Conservation (phyloP, 139 green algal genomes). For the Chlamydomonas sp. region DNA sequence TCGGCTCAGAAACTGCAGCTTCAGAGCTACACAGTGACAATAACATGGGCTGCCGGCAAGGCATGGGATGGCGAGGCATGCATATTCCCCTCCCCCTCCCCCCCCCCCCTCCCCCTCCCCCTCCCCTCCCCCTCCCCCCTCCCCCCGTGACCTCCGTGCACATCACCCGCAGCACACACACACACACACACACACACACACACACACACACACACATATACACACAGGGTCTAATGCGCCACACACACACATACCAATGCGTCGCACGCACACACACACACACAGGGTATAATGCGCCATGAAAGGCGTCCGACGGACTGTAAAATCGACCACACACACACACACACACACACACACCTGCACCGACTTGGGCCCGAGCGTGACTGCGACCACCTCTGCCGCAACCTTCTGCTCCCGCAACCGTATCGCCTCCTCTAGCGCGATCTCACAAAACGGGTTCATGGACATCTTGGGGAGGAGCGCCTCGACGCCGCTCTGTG, state of each 20-base stretch:
- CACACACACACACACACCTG: too few species aligned
- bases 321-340: too few species aligned
- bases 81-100: background rate
- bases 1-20: too few species aligned
- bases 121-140: background rate
- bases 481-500: constrained; percentile 76
- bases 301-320: too few species aligned
- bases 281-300: too few species aligned
- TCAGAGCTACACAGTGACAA: too few species aligned
- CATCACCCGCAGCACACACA: background rate
- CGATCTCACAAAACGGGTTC: constrained; percentile 97
- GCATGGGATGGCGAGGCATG: too few species aligned
- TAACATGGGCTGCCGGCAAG: too few species aligned
- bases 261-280: too few species aligned
- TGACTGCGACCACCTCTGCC: constrained; percentile 78
- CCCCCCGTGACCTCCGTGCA: background rate
- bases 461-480: constrained; percentile 82
- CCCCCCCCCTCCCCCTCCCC: background rate
- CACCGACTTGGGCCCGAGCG: constrained; percentile 59
- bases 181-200: background rate
- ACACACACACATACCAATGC: too few species aligned
- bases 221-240: too few species aligned
- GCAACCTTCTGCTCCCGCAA: constrained; percentile 68
- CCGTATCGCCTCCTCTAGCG: constrained; percentile 83
- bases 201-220: background rate